Base-by-base conservation (phyloP, 192 early-diverging fungal species). In the Umbelopsis sp. region DNA sequence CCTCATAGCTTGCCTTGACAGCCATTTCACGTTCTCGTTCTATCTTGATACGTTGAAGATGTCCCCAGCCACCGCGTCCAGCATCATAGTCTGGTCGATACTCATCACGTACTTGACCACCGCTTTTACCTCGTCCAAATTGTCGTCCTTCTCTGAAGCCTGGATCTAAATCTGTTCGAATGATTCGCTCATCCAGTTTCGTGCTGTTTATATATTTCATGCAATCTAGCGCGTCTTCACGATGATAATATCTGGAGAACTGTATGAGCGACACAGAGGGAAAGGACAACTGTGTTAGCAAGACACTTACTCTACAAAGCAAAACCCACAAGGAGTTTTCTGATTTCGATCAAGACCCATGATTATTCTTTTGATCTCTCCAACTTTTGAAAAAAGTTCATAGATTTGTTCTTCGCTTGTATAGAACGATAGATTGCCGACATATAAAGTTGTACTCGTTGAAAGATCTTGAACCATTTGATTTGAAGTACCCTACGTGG, bases 371-470 rank as follows among this genome's bases (percentile, higher is more conserved):
- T 98, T 97, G 70, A 99, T 94, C 66, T 97, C 95, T n/a, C 97
- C 97, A 72, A 86, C 87, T 82, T 97, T 97, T 20, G 94, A 91
- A 77, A 99, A 99, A 20, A 99, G 81, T 77, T 96, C 95, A 77
- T 96, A 93, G 25, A 99, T 91, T 79, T 99, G 97, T 85, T 99
- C 97, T 82, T 99, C 97, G 0, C 96, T 97, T 2, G 96, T 99
- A 85, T 90, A 99, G 73, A 98, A 99, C 21, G 96, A 97, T 44
- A 99, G 80, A 81, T 99, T 99, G 54, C 97, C 97, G 14, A 99
- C 90, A 71, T 99, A 99, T 41, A 99, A 87, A 24, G 97, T 98
- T 0, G 93, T 84, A 3, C 93, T 89, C 29, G 70, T 78, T 6
- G 84, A 77, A 21, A 87, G 77, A 66, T 90, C 81, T 65, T 85